A percentile compares a stretch with the other conserved stretches of the same genome.
Conservation (phyloP, 2,329 filamentous ascomycete genomes). For the Cercospora beticola region DNA sequence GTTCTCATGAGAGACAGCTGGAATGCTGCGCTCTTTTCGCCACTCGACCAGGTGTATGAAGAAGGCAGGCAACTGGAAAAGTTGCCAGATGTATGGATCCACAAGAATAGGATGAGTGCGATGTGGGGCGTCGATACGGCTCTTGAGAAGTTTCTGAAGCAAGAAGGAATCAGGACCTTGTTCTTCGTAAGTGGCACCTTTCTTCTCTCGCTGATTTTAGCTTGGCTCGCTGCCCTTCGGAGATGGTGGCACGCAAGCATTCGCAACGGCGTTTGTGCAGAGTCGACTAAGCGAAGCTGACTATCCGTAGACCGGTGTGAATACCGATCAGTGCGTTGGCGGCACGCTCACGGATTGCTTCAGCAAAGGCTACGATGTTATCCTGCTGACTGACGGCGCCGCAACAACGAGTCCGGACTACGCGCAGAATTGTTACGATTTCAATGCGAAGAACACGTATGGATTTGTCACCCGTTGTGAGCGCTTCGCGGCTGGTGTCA, state of each 20-base stretch:
- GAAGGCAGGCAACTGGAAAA: slow-evolving; percentile 29
- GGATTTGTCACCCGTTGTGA: slow-evolving; percentile 37
- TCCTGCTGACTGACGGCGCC: slow-evolving; percentile 57
- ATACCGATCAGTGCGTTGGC: slow-evolving; percentile 62
- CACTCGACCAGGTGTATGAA: slow-evolving; percentile 45
- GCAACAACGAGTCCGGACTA: slow-evolving; percentile 51
- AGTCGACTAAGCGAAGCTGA: background rate
- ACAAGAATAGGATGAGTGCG: slow-evolving; percentile 61
- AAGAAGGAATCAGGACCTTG: slow-evolving; percentile 49
- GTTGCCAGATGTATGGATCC: slow-evolving; percentile 51
- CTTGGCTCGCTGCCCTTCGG: background rate
- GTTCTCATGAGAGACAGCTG: slow-evolving; percentile 56
- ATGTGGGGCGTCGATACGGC: slow-evolving; percentile 52
- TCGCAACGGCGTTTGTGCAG: background rate
- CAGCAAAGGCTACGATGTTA: slow-evolving; percentile 55
- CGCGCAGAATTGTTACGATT: slow-evolving; percentile 40
- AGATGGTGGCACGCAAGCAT: background rate
- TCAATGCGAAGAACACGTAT: slow-evolving; percentile 39
- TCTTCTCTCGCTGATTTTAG: background rate
- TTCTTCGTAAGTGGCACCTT: slow-evolving; percentile 45
- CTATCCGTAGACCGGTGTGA: slow-evolving; percentile 50
- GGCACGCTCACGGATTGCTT: slow-evolving; percentile 58
- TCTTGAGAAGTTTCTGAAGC: slow-evolving; percentile 46
- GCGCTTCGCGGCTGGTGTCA: slow-evolving; percentile 33
- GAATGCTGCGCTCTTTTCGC: slow-evolving; percentile 56